Percentiles rank a stretch among this genome's conserved stretches.
Conservation (phyloP, 1,139 yeast genomes). For the Suhomyces chickasaworum region DNA sequence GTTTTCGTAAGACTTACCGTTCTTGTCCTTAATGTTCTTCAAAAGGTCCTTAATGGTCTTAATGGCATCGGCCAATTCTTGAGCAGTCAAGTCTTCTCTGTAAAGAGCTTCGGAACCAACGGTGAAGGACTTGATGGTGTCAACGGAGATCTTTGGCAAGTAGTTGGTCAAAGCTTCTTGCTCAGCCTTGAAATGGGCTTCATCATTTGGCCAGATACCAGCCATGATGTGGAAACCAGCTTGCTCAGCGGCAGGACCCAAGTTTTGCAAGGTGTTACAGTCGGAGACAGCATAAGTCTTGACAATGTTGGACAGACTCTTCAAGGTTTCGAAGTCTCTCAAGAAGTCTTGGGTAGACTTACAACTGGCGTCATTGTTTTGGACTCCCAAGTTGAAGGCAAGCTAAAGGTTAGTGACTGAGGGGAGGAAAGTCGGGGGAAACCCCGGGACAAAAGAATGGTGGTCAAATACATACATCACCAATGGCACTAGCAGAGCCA, state of each 20-base stretch:
- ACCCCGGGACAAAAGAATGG: no score
- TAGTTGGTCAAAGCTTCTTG: conserved; percentile 64
- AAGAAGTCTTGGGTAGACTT: conserved; percentile 69
- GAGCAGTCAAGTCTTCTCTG: conserved; percentile 77
- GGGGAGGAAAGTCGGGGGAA: neutral
- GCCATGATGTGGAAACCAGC: conserved; percentile 73
- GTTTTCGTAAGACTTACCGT: conserved; percentile 73
- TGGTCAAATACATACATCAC: conserved; percentile 40
- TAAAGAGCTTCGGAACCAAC: conserved; percentile 94
- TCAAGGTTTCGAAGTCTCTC: conserved; percentile 59
- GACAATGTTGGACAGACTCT: conserved; percentile 58
- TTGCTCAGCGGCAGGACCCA: conserved; percentile 84
- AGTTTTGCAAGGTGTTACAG: conserved; percentile 77
- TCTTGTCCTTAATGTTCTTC: conserved; percentile 65
- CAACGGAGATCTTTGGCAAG: conserved; percentile 68
- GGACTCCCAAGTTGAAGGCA: conserved; percentile 83
- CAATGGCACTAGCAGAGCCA: conserved; percentile 43
- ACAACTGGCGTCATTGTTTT: conserved; percentile 69
- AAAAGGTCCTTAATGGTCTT: conserved; percentile 57
- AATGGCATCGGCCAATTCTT: conserved; percentile 65
- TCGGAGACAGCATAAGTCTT: conserved; percentile 87
- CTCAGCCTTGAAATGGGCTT: conserved; percentile 69
- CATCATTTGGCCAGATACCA: conserved; percentile 92
- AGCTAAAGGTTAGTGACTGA: conserved; percentile 35
- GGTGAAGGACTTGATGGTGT: conserved; percentile 69